Evolutionary conservation across 768 basidiomycete species (phyloP), one percentile per base, ranked within the genome.

Genomic region (Neoboletus magnificus): DNA sequence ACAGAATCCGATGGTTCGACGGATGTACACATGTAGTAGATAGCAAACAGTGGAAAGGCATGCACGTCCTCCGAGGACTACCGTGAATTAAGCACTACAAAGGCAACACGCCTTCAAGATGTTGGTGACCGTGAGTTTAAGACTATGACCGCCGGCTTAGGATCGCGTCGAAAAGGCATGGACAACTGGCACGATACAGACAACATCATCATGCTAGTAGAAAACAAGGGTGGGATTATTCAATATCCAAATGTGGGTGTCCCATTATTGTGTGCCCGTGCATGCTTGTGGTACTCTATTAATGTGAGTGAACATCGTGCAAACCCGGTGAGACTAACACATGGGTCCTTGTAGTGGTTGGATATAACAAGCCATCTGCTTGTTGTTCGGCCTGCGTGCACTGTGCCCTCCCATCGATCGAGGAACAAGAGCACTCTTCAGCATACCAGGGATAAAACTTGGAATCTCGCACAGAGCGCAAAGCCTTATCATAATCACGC

Each of bases 391-490:
- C 42, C 42, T n/a, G 15, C 39, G 13, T 22, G 20, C 45, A 32
- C 13, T 6, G 15, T 42, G 27, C 25, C 37, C 25, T 40, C 33
- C 23, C 22, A 12, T 45, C 47, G 18, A 27, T 53, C 43, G 36
- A 22, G 52, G 56, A 60, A 69, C 62, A 69, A 68, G 52, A 48
- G 15, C n/a, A 36, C 33, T 44, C 29, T 41, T 32, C 44, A 51
- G 29, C 30, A 18, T 45, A 40, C 48, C 35, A 47, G 27, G 51
- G 35, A 67, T 71, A 71, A 71, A 69, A 48, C 52, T 8, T 30
- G 42, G 43, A 33, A 20, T 37, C 39, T 39, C 41, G 16, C 29
- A 42, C 15, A 27, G 8, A 3, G 11, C 2, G 22, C 15, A 35
- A 5, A 22, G 18, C 37, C 37, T 39, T 29, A n/a, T 48, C 46